These are phyloP conservation scores for Striga asiatica DNA, from an alignment of 257 asterid species.

Conservation along the genomic window DNA sequence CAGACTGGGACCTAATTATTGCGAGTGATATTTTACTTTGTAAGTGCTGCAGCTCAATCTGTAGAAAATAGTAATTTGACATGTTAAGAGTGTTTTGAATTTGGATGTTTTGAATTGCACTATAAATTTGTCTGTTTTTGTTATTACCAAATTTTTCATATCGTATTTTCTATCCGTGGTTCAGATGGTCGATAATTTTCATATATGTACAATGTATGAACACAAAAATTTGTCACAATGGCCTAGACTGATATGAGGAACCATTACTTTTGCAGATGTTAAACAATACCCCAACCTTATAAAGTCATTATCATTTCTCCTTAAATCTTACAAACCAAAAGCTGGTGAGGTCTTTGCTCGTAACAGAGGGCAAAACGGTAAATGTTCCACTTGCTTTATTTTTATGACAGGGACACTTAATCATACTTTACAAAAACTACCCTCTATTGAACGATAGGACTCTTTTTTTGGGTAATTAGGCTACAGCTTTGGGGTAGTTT, in stretches of 20 bases:
- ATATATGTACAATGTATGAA: too few species aligned
- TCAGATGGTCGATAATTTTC: not conserved
- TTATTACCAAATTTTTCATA: not conserved
- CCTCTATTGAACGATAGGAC: too few species aligned
- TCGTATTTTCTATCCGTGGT: not conserved
- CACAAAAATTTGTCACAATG: too few species aligned
- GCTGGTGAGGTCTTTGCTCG: constrained; percentile 22
- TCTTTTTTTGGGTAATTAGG: not conserved
- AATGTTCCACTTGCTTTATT: not conserved
- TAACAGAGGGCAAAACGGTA: constrained; percentile 32
- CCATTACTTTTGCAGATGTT: constrained; percentile 73
- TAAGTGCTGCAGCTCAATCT: constrained; percentile 26
- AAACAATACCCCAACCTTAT: constrained; percentile 78
- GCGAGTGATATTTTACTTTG: constrained; percentile 92
- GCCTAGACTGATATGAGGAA: too few species aligned
- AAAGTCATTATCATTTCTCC: constrained; percentile 69
- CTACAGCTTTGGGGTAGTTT: not conserved
- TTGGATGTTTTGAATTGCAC: too few species aligned
- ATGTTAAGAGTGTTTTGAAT: too few species aligned
- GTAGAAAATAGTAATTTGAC: too few species aligned
- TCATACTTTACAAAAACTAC: not conserved
- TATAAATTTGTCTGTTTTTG: not conserved
- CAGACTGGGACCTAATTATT: constrained; percentile 77
- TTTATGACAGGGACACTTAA: not conserved
- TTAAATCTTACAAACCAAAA: constrained; percentile 51